Conservation (phyloP, 371 early-diverging fungal genomes). For the Choanephora cucurbitarum region DNA sequence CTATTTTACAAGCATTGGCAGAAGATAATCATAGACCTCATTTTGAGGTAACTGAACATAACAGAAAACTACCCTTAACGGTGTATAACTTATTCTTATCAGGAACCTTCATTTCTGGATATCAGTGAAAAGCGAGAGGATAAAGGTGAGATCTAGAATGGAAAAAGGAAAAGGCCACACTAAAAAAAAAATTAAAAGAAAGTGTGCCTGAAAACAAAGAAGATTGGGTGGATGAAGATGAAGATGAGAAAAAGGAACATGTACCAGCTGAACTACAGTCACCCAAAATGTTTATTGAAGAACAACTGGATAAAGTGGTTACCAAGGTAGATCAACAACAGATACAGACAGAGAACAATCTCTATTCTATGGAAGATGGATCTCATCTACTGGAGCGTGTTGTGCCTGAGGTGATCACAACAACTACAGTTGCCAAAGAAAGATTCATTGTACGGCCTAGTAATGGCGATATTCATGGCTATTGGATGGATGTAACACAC, state of each 20-base stretch:
- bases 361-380: slow-evolving; percentile 42
- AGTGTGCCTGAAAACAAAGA: slow-evolving; percentile 35
- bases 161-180: not conserved
- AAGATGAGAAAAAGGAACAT: slow-evolving; percentile 21
- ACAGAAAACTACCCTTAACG: slow-evolving; percentile 24
- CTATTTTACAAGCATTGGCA: slow-evolving; percentile 72
- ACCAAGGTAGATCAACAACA: slow-evolving; percentile 31
- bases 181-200: not conserved
- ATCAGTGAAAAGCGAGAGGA: slow-evolving; percentile 32
- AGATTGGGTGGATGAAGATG: slow-evolving; percentile 30
- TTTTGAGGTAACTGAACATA: slow-evolving; percentile 20
- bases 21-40: slow-evolving; percentile 18
- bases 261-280: slow-evolving; percentile 45
- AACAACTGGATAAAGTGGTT: slow-evolving; percentile 47
- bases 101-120: slow-evolving; percentile 49
- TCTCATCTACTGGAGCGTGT: slow-evolving; percentile 40
- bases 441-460: slow-evolving; percentile 48
- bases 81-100: no score
- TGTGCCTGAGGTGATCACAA: slow-evolving; percentile 41
- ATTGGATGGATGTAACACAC: slow-evolving; percentile 49
- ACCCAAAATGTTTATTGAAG: slow-evolving; percentile 54
- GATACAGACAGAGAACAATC: slow-evolving; percentile 27
- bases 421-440: slow-evolving; percentile 46
- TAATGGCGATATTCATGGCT: slow-evolving; percentile 34
- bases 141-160: not conserved